Evolutionary conservation across 2,329 filamentous ascomycete genomes (phyloP).

Genomic region (Pseudocercospora eumusae): DNA sequence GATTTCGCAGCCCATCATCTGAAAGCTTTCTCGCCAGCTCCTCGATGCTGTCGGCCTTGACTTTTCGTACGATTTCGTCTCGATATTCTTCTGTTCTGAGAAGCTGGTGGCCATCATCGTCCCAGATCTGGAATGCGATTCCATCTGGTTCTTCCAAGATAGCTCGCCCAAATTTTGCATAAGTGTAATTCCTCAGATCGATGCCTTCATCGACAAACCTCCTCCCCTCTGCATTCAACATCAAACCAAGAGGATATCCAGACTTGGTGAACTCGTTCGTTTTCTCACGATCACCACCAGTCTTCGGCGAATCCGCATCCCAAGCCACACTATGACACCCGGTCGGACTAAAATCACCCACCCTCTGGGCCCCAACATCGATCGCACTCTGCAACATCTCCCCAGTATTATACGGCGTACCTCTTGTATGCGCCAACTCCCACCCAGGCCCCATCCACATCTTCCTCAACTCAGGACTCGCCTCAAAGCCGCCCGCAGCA

Average conservation of each 20-base stretch:
- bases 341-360: slow-evolving; percentile 58
- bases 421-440: slow-evolving; percentile 63
- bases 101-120: slow-evolving; percentile 54
- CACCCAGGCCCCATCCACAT: slow-evolving; percentile 61
- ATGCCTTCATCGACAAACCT: slow-evolving; percentile 68
- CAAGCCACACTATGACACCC: slow-evolving; percentile 67
- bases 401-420: slow-evolving; percentile 66
- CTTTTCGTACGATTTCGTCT: slow-evolving; percentile 57
- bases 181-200: slow-evolving; percentile 67
- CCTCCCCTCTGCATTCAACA: slow-evolving; percentile 60
- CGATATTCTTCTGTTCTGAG: slow-evolving; percentile 64
- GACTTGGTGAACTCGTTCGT: slow-evolving; percentile 71
- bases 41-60: slow-evolving; percentile 54
- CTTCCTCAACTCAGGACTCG: slow-evolving; percentile 58
- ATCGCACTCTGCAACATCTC: slow-evolving; percentile 59
- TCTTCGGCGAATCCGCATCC: slow-evolving; percentile 61
- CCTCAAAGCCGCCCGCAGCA: slow-evolving; percentile 65
- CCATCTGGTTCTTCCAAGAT: slow-evolving; percentile 62
- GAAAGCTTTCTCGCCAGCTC: slow-evolving; percentile 57
- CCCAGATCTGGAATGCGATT: slow-evolving; percentile 67
- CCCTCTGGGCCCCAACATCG: slow-evolving; percentile 53
- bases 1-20: slow-evolving; percentile 51
- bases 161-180: slow-evolving; percentile 64
- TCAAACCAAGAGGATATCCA: slow-evolving; percentile 66
- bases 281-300: slow-evolving; percentile 58